Evolutionary conservation across 1,284 basidiomycete species (phyloP), one percentile per base, ranked within the genome.

Genomic region (Microbotryum silenes-acaulis): DNA sequence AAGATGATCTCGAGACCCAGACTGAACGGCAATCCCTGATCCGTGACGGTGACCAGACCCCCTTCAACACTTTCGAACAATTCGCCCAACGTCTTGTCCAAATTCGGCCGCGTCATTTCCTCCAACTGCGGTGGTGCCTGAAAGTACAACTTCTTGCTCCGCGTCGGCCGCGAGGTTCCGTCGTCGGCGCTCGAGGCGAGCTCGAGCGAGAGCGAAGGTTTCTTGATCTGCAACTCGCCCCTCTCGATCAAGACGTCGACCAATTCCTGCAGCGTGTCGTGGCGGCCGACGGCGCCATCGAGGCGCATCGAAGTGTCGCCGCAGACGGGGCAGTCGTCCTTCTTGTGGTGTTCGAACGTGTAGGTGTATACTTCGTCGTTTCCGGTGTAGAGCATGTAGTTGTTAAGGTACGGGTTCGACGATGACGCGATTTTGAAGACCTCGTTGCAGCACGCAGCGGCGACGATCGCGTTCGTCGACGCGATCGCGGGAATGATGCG

Each of bases 401-500:
- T 98, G 78, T 97, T 89, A 49, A 99, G 81, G 74, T 85, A 96
- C 2, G 92, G 89, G 0, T 93, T 94, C 29, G 89, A 88, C 63
- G 85, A 89, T 0, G 96, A 98, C 21, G 91, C 94, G 62, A 99
- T 89, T 78, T 99, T 99, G 82, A 98, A 92, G 10, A 96, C 96
- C 77, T 99, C 96, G 70, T 97, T 97, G 73, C 94, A 98, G 77
- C 96, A 98, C 3, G 93, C 89, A 18, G 94, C 93, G 37, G 92
- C 89, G 66, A 97, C 92, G 74, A 97, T 91, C 49, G 92, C 91
- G 72, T 96, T 97, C 12, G 93, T 97, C 2, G 89, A 92, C 1
- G 92, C 92, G 68, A 97, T 96, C 37, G 96, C 94, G 1, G 94
- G 94, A 68, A 99, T 98, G 76, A 99, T 97, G 74, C 97, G 97